These are phyloP conservation scores for Phytophthora meadii DNA, from an alignment of 352 stramenopile genomes.

Conservation along the genomic window DNA sequence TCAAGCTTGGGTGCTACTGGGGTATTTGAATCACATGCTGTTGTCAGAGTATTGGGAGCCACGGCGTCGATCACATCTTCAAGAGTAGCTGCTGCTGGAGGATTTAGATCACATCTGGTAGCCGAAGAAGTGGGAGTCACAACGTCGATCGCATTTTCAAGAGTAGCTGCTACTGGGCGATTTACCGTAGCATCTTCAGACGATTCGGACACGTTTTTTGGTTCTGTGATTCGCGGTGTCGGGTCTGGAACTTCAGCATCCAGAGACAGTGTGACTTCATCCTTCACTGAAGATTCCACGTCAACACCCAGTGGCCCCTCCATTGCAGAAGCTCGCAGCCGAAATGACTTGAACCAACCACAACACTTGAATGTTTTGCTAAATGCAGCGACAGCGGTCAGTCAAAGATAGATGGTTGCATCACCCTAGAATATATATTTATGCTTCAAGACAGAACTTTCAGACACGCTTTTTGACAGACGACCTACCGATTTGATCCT, in stretches of 20 bases:
- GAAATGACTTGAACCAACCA: constrained; percentile 4
- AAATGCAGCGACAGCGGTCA: constrained; percentile 6
- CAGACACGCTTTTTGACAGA: constrained; percentile 17
- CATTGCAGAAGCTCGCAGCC: constrained; percentile 8
- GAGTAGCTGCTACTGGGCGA: background rate
- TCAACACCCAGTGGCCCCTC: constrained; percentile 3
- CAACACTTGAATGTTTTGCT: constrained; percentile 2
- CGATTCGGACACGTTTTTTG: constrained; percentile 4
- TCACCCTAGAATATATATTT: constrained; percentile 28
- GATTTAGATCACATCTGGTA: background rate
- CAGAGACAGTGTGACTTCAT: background rate
- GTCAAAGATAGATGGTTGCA: constrained; percentile 26
- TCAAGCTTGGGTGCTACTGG: background rate
- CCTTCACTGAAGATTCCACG: background rate
- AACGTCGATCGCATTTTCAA: background rate
- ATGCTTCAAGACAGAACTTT: constrained; percentile 16
- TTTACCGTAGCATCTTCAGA: constrained; percentile 4
- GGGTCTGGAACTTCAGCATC: background rate
- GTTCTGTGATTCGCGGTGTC: background rate
- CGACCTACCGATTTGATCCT: constrained; percentile 6
- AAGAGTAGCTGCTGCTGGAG: background rate
- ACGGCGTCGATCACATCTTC: background rate
- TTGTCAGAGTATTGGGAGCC: background rate
- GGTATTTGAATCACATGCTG: background rate
- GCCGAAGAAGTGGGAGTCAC: background rate